Evolutionary conservation across 2,329 filamentous ascomycete genomes (phyloP), one percentile per base, ranked within the genome.

Genomic region (Elsinoe ampelina): DNA sequence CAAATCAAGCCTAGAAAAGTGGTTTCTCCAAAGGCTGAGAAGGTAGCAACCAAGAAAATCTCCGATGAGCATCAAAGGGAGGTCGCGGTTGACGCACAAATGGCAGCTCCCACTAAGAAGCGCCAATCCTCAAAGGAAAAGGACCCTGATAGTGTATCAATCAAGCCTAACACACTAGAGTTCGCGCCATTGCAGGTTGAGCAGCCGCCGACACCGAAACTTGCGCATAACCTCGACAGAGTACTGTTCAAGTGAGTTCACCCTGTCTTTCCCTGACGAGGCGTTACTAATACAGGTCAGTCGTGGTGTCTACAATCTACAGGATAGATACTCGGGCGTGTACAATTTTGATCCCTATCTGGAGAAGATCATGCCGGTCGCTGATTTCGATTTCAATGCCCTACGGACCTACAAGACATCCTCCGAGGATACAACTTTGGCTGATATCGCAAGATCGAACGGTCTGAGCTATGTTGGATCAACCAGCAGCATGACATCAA

Each of bases 291-390:
- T 30, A 17, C 13, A n/a, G 3, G 32, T 26, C 32, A 56, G 54
- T 65, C 86, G 86, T 1, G 91, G 93, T 19, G 88, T 96, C 36
- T 95, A 96, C 69, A 85, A 89, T 52, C 80, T 98, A 54, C 91
- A 95, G 71, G 93, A 98, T 68, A 84, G 86, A 20, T 82, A 89
- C 58, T 90, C 92, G 38, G 80, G 84, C 15, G 89, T 97, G 5
- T 98, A 84, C 78, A 98, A 98, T 69, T 98, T 98, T 65, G 92
- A 98, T 67, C 93, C 95, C 0, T 96, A 96, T 66, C 79, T 98
- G 17, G 83, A 90, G 59, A 84, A 83, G 54, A 95, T 98, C 64
- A 97, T 97, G 89, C 91, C 93, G 1, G 84, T 93, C 13, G 76
- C 81, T 1, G 89, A 98, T 66, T 98, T 98, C 66, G 89, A 98